These are phyloP conservation scores for Porphyrellus cyaneotinctus DNA, from an alignment of 768 basidiomycete species.

Conservation along the genomic window DNA sequence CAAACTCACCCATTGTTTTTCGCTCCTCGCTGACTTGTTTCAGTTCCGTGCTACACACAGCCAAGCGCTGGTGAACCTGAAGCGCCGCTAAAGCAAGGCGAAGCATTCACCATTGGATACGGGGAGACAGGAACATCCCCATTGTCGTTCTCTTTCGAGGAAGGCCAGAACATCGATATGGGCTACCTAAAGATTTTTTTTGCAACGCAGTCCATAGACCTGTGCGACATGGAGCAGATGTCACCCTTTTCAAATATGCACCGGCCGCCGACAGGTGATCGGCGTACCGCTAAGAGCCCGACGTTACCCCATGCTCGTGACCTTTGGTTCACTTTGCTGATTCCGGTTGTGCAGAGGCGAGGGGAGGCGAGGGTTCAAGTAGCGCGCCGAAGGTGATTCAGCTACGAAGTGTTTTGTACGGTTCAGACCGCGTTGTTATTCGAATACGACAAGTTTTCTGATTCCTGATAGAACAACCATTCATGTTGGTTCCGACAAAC, in stretches of 20 bases:
- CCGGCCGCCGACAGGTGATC: neutral
- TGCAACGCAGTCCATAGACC: conserved; percentile 34
- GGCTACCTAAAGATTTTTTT: conserved; percentile 45
- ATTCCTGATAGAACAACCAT: too few relatives aligned
- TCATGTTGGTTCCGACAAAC: too few relatives aligned
- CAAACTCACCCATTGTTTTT: neutral
- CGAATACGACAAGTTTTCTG: too few relatives aligned
- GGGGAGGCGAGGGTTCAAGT: too few relatives aligned
- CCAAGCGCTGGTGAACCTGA: neutral
- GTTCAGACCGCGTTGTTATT: too few relatives aligned
- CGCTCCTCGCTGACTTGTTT: neutral
- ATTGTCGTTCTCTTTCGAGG: conserved; percentile 30
- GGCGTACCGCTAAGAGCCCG: neutral
- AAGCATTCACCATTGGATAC: conserved; percentile 37
- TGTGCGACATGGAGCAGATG: conserved; percentile 32
- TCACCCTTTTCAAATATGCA: conserved; percentile 27
- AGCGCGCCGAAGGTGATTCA: too few relatives aligned
- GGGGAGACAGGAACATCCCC: conserved; percentile 34
- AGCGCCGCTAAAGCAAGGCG: conserved; percentile 4
- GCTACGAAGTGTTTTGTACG: too few relatives aligned
- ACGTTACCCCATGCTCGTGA: neutral
- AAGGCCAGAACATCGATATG: conserved; percentile 34
- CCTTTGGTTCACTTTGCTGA: conserved; percentile 17
- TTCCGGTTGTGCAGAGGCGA: conserved; percentile 8
- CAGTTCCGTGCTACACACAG: conserved; percentile 13